These are phyloP conservation scores for Colletotrichum liaoningense DNA, from an alignment of 2,329 filamentous ascomycete genomes.

Conservation along the genomic window DNA sequence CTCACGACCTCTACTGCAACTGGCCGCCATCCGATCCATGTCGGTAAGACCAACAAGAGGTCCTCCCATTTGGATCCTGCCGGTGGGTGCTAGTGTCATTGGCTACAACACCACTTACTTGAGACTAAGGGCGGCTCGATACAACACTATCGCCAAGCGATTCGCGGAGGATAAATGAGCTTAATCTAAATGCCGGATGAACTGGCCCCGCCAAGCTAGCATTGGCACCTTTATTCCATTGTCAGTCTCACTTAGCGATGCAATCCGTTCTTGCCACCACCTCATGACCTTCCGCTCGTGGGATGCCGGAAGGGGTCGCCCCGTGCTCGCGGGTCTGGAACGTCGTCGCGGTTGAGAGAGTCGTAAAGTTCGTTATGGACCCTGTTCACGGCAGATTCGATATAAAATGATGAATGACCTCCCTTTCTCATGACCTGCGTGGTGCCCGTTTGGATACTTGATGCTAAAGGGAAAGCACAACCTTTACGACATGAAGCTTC, in stretches of 20 bases:
- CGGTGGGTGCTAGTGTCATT: neutral
- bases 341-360: neutral
- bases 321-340: neutral
- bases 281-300: neutral
- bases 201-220: neutral
- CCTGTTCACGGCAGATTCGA: neutral
- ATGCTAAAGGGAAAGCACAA: neutral
- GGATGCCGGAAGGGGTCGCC: neutral
- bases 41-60: neutral
- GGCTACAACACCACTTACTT: neutral
- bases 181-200: constrained; percentile 25
- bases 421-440: neutral
- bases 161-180: constrained; percentile 10
- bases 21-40: neutral
- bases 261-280: neutral
- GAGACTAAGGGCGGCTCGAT: neutral
- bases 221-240: neutral
- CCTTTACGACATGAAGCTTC: constrained; percentile 36
- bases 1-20: neutral
- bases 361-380: neutral
- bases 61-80: neutral
- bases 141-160: neutral
- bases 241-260: neutral
- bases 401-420: neutral
- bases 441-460: rapidly evolving